A percentile compares a stretch with the other conserved stretches of the same genome.
phyloP scores from a whole-genome alignment of 2,329 filamentous ascomycete genomes.

The Neofusicoccum ribis region DNA sequence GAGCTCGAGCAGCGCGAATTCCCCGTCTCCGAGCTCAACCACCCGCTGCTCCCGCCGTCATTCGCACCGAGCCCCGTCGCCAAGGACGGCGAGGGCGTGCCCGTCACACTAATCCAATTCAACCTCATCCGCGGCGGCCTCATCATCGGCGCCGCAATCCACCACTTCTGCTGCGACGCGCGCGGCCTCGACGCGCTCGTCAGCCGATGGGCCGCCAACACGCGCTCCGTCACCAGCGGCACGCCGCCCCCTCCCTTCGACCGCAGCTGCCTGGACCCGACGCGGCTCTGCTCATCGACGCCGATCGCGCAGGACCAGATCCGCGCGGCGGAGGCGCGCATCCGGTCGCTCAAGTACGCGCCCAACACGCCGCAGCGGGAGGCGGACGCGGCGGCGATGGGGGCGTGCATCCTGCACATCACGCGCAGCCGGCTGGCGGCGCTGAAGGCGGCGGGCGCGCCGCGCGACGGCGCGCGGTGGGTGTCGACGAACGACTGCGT shows the following conservation, averaged over 20 bases:
- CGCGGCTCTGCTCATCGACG: background rate
- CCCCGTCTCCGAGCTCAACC: conserved; percentile 18
- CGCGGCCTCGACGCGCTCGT: conserved; percentile 30
- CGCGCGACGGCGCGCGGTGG: conserved; percentile 18
- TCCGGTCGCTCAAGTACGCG: conserved; percentile 20
- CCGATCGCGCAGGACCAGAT: background rate
- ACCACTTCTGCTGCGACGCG: conserved; percentile 28
- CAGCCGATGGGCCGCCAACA: conserved; percentile 30
- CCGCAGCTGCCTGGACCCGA: background rate
- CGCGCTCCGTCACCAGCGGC: conserved; percentile 23
- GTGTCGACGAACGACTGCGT: conserved; percentile 31
- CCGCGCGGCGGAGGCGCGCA: background rate
- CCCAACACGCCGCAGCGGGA: conserved; percentile 24
- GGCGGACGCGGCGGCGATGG: conserved; percentile 26
- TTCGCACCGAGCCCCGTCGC: background rate
- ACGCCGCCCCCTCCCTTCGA: conserved; percentile 19
- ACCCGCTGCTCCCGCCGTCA: conserved; percentile 13
- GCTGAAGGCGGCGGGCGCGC: conserved; percentile 22
- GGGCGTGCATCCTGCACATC: conserved; percentile 27
- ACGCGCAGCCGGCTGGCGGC: conserved; percentile 22
- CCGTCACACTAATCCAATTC: conserved; percentile 26
- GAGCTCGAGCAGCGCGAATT: conserved; percentile 26
- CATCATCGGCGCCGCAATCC: conserved; percentile 28
- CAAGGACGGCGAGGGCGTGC: background rate
- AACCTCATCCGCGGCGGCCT: conserved; percentile 32